Evolutionary conservation across 179 eudicot genomes (phyloP).

Genomic region (Beta macrorhiza): DNA sequence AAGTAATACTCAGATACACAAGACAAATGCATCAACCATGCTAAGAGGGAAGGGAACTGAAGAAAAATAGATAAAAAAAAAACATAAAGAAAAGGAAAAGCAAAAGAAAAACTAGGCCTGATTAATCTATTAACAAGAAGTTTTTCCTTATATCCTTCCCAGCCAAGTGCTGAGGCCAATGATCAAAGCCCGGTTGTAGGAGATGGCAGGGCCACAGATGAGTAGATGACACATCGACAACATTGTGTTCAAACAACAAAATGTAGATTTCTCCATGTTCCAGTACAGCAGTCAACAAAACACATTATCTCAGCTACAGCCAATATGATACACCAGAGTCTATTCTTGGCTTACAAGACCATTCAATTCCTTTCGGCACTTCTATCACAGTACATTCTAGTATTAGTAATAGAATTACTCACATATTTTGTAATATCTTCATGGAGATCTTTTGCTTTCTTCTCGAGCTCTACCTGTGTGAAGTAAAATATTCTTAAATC

Average conservation of each 20-base stretch:
- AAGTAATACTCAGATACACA: not conserved
- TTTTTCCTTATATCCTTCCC: not conserved
- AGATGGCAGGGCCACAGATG: not conserved
- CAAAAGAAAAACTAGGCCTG: not conserved
- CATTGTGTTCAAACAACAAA: not conserved
- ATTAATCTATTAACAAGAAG: not conserved
- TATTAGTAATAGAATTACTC: constrained; percentile 22
- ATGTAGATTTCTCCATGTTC: not conserved
- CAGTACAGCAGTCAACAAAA: not conserved
- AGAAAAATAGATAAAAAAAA: not conserved
- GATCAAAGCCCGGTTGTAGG: not conserved
- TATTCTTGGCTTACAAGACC: not conserved
- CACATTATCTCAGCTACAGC: too few species aligned
- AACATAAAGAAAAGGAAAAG: not conserved
- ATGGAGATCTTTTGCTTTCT: constrained; percentile 46
- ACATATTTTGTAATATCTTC: constrained; percentile 53
- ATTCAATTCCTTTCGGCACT: constrained; percentile 3
- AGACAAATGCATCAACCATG: constrained; percentile 9
- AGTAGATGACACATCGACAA: not conserved
- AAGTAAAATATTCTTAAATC: constrained; percentile 10
- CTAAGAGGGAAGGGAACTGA: not conserved
- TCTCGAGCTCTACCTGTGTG: constrained; percentile 41
- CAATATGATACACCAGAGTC: not conserved
- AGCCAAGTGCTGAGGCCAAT: not conserved
- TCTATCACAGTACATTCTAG: not conserved